Evolutionary conservation across 352 stramenopile species (phyloP).

Genomic region (Elongisporangium undulatum): DNA sequence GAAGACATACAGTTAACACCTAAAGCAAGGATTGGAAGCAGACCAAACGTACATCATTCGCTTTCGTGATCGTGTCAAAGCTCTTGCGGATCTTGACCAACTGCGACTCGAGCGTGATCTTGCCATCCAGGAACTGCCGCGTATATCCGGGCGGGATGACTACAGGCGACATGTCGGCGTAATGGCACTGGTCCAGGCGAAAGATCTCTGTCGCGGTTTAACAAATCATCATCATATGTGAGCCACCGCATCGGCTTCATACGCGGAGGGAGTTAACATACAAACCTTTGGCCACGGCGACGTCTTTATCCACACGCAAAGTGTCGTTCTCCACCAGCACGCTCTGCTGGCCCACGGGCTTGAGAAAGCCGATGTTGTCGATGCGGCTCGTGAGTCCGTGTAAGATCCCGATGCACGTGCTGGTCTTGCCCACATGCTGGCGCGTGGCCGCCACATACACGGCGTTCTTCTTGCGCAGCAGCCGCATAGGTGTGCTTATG

Average conservation of each 20-base stretch:
- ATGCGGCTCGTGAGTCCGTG: constrained; percentile 92
- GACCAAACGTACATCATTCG: constrained; percentile 42
- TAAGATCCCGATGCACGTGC: constrained; percentile 91
- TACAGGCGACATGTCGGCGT: constrained; percentile 94
- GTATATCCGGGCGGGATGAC: constrained; percentile 96
- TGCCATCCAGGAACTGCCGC: constrained; percentile 92
- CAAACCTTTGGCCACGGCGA: constrained; percentile 85
- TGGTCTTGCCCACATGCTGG: constrained; percentile 91
- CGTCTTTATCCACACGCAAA: constrained; percentile 89
- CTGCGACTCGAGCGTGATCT: constrained; percentile 82
- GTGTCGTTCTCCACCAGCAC: constrained; percentile 59
- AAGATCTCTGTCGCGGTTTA: constrained; percentile 85
- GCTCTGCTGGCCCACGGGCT: constrained; percentile 94
- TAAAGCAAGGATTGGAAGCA: constrained; percentile 1
- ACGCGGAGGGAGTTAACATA: background rate
- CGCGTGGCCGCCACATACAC: constrained; percentile 86
- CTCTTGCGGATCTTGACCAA: constrained; percentile 61
- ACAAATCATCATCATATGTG: background rate
- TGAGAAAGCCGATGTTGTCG: constrained; percentile 89
- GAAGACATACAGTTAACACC: background rate
- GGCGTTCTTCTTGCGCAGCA: constrained; percentile 32
- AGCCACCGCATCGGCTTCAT: constrained; percentile 39
- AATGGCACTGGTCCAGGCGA: constrained; percentile 88
- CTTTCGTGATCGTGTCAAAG: constrained; percentile 55
- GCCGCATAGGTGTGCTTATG: background rate